Evolutionary conservation across 2,329 filamentous ascomycete species (phyloP).

Genomic region (Neonectria hederae): DNA sequence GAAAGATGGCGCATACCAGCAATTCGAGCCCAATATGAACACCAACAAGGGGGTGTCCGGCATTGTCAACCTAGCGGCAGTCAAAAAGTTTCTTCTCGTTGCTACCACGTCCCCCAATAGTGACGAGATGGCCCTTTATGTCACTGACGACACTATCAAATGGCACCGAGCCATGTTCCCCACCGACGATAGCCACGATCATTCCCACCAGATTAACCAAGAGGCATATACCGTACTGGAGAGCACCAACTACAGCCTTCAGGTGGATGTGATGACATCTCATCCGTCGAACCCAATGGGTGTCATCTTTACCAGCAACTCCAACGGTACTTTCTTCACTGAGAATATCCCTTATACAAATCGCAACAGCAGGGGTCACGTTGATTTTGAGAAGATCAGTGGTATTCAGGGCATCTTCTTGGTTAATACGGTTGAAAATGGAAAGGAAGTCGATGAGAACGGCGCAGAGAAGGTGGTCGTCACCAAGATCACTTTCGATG

Average conservation of each 20-base stretch:
- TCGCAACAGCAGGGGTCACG: slow-evolving; percentile 76
- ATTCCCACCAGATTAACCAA: slow-evolving; percentile 75
- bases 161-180: slow-evolving; percentile 96
- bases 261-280: slow-evolving; percentile 88
- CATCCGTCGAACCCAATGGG: slow-evolving; percentile 77
- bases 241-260: slow-evolving; percentile 97
- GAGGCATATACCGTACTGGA: slow-evolving; percentile 94
- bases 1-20: slow-evolving; percentile 58
- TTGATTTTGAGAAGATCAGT: slow-evolving; percentile 95
- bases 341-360: slow-evolving; percentile 94
- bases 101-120: slow-evolving; percentile 83
- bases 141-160: slow-evolving; percentile 81
- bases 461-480: slow-evolving; percentile 72
- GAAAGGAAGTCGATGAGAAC: slow-evolving; percentile 72
- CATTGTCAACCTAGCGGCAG: slow-evolving; percentile 81
- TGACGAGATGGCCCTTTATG: slow-evolving; percentile 90
- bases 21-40: slow-evolving; percentile 81
- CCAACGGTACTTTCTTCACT: slow-evolving; percentile 95
- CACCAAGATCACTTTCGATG: slow-evolving; percentile 92
- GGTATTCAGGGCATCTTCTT: slow-evolving; percentile 93
- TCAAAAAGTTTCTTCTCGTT: slow-evolving; percentile 87
- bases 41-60: slow-evolving; percentile 79
- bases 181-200: slow-evolving; percentile 77
- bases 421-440: slow-evolving; percentile 90
- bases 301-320: slow-evolving; percentile 93